A percentile compares a stretch with the other conserved stretches of the same genome.
Conservation (phyloP, 352 stramenopile genomes). For the Sclerospora graminicola region DNA sequence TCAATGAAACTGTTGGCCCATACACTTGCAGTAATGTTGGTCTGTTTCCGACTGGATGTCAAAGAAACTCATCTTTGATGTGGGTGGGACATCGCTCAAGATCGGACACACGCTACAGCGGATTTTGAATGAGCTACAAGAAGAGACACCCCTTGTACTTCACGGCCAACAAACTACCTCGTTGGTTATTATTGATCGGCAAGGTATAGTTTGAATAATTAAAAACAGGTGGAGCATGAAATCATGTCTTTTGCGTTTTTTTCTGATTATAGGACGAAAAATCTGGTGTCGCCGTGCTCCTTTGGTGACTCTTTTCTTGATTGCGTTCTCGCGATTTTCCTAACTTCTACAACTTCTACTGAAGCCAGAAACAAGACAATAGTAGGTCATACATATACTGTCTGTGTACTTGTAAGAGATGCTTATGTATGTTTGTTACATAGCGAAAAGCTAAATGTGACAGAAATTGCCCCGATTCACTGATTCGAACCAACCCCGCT, state of each 20-base stretch:
- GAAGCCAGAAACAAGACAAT: conserved; percentile 4
- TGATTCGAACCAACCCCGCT: conserved; percentile 49
- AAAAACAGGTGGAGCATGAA: too few species aligned
- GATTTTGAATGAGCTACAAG: conserved; percentile 48
- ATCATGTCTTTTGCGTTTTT: conserved; percentile 1
- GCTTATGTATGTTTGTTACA: too few species aligned
- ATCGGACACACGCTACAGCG: conserved; percentile 64
- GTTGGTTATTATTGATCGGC: conserved; percentile 63
- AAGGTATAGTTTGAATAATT: conserved; percentile 1
- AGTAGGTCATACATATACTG: conserved; percentile 5
- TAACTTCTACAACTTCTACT: conserved; percentile 21
- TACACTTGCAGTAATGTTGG: conserved; percentile 43
- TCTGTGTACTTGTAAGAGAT: not conserved
- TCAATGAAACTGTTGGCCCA: conserved; percentile 62
- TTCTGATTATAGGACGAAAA: conserved; percentile 31
- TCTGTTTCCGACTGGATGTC: conserved; percentile 38
- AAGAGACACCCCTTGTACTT: conserved; percentile 28
- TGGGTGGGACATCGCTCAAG: conserved; percentile 64
- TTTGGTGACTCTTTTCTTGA: conserved; percentile 64
- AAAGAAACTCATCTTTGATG: conserved; percentile 58
- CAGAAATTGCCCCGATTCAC: conserved; percentile 57
- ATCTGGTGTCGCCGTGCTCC: conserved; percentile 50
- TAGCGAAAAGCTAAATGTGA: conserved; percentile 32
- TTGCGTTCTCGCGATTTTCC: conserved; percentile 47
- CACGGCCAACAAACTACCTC: conserved; percentile 36